A percentile compares a stretch with the other conserved stretches of the same genome.
Evolutionary conservation across 768 basidiomycete genomes (phyloP).

Genomic region (Mrakia frigida): DNA sequence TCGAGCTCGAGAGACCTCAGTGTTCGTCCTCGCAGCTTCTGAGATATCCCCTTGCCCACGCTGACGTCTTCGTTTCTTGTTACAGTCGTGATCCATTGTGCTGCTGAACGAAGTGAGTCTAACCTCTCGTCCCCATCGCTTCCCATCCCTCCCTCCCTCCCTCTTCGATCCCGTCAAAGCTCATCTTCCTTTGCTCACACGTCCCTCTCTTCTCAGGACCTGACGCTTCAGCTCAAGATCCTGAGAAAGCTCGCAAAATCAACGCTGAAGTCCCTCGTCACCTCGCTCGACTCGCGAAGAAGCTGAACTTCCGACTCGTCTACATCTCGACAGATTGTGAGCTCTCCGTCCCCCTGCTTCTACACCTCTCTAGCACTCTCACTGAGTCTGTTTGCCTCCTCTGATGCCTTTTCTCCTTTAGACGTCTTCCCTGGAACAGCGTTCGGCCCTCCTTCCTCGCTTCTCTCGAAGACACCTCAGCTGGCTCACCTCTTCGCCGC

Average conservation of each 20-base stretch:
- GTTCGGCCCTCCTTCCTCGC: constrained; percentile 33
- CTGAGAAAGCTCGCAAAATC: constrained; percentile 51
- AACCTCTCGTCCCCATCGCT: not conserved
- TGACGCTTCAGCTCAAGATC: constrained; percentile 27
- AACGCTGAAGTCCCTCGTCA: constrained; percentile 70
- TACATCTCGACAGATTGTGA: constrained; percentile 75
- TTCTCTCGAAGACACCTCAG: no score
- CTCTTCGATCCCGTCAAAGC: not conserved
- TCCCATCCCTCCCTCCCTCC: not conserved
- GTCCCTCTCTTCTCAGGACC: constrained; percentile 11
- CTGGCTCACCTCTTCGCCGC: no score
- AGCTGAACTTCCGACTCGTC: constrained; percentile 63
- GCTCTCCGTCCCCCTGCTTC: not conserved
- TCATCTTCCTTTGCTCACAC: not conserved
- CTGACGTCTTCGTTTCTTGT: not conserved
- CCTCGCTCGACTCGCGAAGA: constrained; percentile 62
- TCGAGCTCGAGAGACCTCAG: constrained; percentile 59
- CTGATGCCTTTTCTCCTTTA: constrained; percentile 36
- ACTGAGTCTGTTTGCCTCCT: not conserved
- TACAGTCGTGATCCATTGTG: constrained; percentile 82
- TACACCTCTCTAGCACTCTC: not conserved
- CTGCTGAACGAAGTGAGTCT: constrained; percentile 68
- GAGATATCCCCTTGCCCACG: not conserved
- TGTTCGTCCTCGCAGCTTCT: constrained; percentile 52
- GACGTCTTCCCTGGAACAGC: constrained; percentile 92